Percentiles rank a stretch among this genome's conserved stretches.
These are phyloP conservation scores for Phtheirospermum japonicum DNA, from an alignment of 257 asterid species.

Conservation along the genomic window DNA sequence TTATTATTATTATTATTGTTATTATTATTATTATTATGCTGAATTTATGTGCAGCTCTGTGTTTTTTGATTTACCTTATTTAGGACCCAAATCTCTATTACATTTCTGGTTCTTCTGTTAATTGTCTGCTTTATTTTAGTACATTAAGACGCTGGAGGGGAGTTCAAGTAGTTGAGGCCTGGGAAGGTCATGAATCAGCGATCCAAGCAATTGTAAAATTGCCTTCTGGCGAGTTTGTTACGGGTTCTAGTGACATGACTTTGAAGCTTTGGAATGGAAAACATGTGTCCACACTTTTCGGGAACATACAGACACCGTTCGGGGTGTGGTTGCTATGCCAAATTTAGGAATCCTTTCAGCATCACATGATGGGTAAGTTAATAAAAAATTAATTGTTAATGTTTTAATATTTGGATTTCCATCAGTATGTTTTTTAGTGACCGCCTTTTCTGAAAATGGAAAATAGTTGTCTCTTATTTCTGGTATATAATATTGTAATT, in stretches of 20 bases:
- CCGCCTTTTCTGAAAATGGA: constrained; percentile 6
- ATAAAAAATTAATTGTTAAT: background rate
- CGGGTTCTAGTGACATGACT: constrained; percentile 96
- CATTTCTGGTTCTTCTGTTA: constrained; percentile 24
- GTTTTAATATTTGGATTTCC: constrained; percentile 9
- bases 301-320: constrained; percentile 97
- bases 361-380: constrained; percentile 93
- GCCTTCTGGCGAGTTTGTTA: constrained; percentile 90
- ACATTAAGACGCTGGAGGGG: constrained; percentile 89
- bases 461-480: background rate
- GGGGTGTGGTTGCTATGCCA: constrained; percentile 85
- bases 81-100: constrained; percentile 3
- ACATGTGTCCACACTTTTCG: constrained; percentile 63
- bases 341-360: constrained; percentile 86
- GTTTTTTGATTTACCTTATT: constrained; percentile 9
- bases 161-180: constrained; percentile 66
- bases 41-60: constrained; percentile 9
- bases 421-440: background rate
- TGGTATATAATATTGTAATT: background rate
- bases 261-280: constrained; percentile 92
- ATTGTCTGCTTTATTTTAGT: constrained; percentile 38
- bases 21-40: background rate
- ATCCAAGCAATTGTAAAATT: constrained; percentile 76
- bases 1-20: constrained; percentile 12
- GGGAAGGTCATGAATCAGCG: constrained; percentile 89